Conservation (phyloP, 768 basidiomycete genomes). For the Trametes cinnabarina region DNA sequence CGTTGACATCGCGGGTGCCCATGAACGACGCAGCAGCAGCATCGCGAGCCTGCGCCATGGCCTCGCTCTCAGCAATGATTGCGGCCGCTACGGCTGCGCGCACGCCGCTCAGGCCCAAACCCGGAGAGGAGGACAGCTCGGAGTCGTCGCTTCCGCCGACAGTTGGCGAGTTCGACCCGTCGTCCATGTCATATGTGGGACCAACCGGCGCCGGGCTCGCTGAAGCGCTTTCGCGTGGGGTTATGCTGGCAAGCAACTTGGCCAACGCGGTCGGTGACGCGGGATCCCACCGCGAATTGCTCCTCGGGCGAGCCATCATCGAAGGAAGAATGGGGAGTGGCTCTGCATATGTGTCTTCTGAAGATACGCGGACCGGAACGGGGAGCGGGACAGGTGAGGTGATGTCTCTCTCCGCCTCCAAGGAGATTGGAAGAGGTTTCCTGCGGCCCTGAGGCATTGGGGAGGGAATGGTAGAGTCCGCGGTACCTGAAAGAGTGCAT, state of each 20-base stretch:
- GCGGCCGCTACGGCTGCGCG: neutral
- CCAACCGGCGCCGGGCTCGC: conserved; percentile 18
- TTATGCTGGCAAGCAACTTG: conserved; percentile 26
- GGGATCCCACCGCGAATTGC: conserved; percentile 27
- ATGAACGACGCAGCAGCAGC: neutral
- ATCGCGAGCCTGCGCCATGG: neutral
- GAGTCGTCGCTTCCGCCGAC: conserved; percentile 19
- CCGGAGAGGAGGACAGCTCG: conserved; percentile 13
- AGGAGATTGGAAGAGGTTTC: conserved; percentile 25
- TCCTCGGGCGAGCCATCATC: conserved; percentile 14
- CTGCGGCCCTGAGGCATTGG: conserved; percentile 34
- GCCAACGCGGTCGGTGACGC: conserved; percentile 32
- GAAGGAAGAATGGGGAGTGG: conserved; percentile 23
- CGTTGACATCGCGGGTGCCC: conserved; percentile 2
- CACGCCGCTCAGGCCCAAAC: conserved; percentile 4
- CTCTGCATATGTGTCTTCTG: conserved; percentile 21
- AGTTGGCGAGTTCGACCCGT: conserved; percentile 13
- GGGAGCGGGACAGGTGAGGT: conserved; percentile 26
- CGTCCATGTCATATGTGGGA: conserved; percentile 6
- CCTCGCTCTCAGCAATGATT: conserved; percentile 1
- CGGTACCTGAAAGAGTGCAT: conserved; percentile 48
- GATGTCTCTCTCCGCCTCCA: conserved; percentile 17
- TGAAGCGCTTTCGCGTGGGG: conserved; percentile 25
- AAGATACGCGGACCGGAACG: conserved; percentile 21
- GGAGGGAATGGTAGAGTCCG: conserved; percentile 67